Evolutionary conservation across 2,329 filamentous ascomycete species (phyloP).

Genomic region (Arthrinium puccinioides): DNA sequence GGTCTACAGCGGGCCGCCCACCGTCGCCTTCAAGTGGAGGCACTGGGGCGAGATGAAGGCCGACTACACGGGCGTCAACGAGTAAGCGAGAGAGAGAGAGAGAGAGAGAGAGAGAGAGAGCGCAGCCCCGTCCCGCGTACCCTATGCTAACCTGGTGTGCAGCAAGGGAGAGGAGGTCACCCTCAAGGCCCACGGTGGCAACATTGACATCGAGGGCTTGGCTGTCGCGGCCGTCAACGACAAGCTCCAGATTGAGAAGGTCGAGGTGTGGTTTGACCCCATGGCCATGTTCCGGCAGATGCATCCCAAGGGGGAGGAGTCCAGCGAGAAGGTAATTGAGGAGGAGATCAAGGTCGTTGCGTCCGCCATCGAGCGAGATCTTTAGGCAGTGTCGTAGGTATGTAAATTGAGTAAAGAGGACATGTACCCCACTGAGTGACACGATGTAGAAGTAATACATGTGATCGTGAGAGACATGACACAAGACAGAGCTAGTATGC

Average conservation of each 20-base stretch:
- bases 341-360: constrained; percentile 7
- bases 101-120: background rate
- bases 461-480: no score
- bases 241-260: constrained; percentile 46
- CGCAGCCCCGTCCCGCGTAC: no score
- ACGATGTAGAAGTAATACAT: no score
- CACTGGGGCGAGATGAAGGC: constrained; percentile 63
- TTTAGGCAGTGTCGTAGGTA: no score
- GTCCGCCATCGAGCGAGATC: constrained; percentile 25
- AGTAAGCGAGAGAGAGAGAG: constrained; percentile 33
- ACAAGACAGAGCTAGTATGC: no score
- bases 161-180: constrained; percentile 49
- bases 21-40: constrained; percentile 57
- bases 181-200: constrained; percentile 51
- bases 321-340: constrained; percentile 1
- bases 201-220: constrained; percentile 57
- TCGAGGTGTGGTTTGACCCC: constrained; percentile 61
- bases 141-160: no score
- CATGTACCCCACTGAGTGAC: no score
- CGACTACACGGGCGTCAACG: constrained; percentile 58
- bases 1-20: constrained; percentile 58
- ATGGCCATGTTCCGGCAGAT: constrained; percentile 63
- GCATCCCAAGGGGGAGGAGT: constrained; percentile 12
- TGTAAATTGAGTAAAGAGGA: no score
- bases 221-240: constrained; percentile 56